Percentiles rank a stretch among this genome's conserved stretches.
phyloP scores from a whole-genome alignment of 768 basidiomycete species.

The Russula foetens region DNA sequence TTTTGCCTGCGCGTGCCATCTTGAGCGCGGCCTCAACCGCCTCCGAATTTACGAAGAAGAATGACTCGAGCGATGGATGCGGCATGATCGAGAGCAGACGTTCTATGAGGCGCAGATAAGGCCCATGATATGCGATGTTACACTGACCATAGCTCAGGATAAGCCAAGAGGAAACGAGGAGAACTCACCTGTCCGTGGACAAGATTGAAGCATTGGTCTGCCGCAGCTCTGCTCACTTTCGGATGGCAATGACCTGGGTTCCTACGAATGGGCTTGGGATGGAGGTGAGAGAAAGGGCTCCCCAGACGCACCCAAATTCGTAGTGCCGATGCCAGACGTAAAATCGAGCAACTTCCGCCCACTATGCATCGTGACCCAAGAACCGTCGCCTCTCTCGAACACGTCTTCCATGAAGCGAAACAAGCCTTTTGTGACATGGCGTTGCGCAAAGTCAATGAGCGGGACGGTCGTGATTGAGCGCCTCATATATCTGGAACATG shows the following conservation, averaged over 20 bases:
- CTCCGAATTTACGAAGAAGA: constrained; percentile 98
- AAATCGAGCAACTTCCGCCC: constrained; percentile 18
- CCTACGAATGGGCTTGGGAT: not conserved
- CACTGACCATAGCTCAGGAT: constrained; percentile 40
- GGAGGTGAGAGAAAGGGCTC: not conserved
- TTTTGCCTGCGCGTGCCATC: constrained; percentile 83
- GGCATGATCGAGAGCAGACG: constrained; percentile 85
- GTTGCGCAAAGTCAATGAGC: constrained; percentile 10
- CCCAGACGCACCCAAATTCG: constrained; percentile 13
- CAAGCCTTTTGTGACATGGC: constrained; percentile 14
- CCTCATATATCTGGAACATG: not conserved
- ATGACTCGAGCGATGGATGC: constrained; percentile 81
- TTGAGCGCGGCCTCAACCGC: constrained; percentile 88
- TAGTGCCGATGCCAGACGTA: constrained; percentile 19
- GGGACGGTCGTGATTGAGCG: constrained; percentile 12
- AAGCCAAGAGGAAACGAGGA: not conserved
- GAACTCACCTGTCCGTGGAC: constrained; percentile 69
- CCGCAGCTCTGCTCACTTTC: constrained; percentile 76
- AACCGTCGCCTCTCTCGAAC: constrained; percentile 9
- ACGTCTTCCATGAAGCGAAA: constrained; percentile 14
- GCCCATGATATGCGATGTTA: constrained; percentile 80
- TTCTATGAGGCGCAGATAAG: constrained; percentile 83
- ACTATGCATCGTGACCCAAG: constrained; percentile 18
- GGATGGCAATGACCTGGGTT: constrained; percentile 77
- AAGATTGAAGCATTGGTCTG: constrained; percentile 73